These are phyloP conservation scores for Picea engelmannii DNA, from an alignment of 83 land plant species.

Conservation along the genomic window DNA sequence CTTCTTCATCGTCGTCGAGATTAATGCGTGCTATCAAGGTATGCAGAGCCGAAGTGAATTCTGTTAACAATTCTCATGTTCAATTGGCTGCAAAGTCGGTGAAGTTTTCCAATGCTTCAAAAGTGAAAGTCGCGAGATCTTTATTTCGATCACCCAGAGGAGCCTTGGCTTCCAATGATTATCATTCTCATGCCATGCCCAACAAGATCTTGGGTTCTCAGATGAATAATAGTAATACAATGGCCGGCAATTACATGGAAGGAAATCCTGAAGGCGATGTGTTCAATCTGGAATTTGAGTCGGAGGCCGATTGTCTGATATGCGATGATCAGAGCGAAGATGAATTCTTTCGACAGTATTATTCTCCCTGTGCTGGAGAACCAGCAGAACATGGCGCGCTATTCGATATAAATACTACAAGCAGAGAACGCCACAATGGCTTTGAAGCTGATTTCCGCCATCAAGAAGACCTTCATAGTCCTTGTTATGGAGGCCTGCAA, in stretches of 20 bases:
- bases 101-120: neutral
- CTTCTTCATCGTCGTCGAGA: no score
- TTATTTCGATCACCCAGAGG: neutral
- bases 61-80: neutral
- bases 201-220: neutral
- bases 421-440: neutral
- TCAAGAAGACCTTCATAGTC: neutral
- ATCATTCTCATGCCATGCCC: neutral
- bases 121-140: neutral
- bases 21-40: neutral
- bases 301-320: neutral
- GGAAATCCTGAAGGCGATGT: neutral
- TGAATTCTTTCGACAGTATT: conserved; percentile 10
- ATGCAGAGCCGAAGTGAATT: neutral
- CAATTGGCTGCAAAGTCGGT: neutral
- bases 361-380: neutral
- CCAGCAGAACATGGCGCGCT: neutral
- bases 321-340: conserved; percentile 1
- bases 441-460: neutral
- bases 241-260: neutral
- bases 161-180: no score
- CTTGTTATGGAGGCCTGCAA: no score
- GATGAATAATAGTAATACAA: neutral
- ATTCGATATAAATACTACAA: neutral
- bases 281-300: neutral